phyloP scores from a whole-genome alignment of 805 yeast genomes.

The Brettanomyces naardenensis region DNA sequence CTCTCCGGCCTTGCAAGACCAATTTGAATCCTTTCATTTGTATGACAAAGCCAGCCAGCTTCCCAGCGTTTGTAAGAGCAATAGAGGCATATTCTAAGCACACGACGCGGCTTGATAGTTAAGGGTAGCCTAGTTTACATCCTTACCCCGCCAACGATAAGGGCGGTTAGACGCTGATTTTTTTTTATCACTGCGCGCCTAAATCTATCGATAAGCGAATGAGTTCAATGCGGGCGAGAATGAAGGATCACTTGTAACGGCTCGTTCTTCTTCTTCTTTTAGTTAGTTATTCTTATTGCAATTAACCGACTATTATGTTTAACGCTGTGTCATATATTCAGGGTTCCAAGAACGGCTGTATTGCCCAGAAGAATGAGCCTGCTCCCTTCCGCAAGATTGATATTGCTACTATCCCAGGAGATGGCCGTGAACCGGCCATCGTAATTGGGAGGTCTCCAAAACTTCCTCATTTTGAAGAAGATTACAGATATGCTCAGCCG shows the following conservation, averaged over 20 bases:
- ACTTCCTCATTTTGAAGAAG: constrained; percentile 11
- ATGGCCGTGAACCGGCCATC: constrained; percentile 3
- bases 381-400: background rate
- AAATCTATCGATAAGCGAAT: no score
- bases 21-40: background rate
- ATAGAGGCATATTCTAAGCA: constrained; percentile 4
- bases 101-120: no score
- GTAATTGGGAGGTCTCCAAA: constrained; percentile 18
- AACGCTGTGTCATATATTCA: no score
- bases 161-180: no score
- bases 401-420: background rate
- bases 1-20: background rate
- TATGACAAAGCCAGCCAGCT: constrained; percentile 3
- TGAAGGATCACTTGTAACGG: background rate
- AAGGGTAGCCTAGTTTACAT: no score
- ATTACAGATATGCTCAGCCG: constrained; percentile 4
- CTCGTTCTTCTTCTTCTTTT: constrained; percentile 2
- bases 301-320: no score
- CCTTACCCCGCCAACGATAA: no score
- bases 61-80: constrained; percentile 11
- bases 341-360: no score
- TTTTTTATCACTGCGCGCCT: no score
- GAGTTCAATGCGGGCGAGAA: background rate
- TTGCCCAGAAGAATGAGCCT: no score
- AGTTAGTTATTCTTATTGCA: no score